Evolutionary conservation across 768 basidiomycete species (phyloP).

Genomic region (Naganishia randhawae): DNA sequence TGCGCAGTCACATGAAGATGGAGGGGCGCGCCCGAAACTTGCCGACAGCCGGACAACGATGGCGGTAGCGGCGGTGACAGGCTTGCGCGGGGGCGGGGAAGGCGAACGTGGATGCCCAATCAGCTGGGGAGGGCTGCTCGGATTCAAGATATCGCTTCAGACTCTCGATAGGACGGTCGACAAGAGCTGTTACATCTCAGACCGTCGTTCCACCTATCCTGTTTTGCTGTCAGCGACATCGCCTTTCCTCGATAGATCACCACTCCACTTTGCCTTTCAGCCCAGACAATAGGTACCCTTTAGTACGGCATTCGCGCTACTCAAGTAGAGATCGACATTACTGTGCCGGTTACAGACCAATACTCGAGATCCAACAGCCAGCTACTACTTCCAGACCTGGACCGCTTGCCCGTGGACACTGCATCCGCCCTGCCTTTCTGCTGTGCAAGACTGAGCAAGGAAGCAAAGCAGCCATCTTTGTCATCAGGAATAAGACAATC

Average conservation of each 20-base stretch:
- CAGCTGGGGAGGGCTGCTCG: neutral
- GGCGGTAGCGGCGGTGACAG: no score
- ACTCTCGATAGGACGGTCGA: neutral
- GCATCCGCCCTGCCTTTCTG: neutral
- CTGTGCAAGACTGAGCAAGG: neutral
- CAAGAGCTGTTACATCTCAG: neutral
- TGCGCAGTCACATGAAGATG: no score
- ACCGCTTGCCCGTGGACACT: neutral
- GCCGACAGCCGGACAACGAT: no score
- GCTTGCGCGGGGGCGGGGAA: neutral
- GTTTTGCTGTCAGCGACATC: neutral
- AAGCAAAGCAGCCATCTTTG: conserved; percentile 14
- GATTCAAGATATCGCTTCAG: conserved; percentile 16
- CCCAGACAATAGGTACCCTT: neutral
- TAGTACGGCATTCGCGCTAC: conserved; percentile 17
- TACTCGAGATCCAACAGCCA: neutral
- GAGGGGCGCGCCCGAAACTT: no score
- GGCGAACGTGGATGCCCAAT: conserved; percentile 15
- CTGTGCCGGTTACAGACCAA: conserved; percentile 2
- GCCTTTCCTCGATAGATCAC: neutral
- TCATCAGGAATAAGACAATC: conserved; percentile 2
- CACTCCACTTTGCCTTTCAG: conserved; percentile 1
- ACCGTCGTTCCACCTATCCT: neutral
- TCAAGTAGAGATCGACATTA: conserved; percentile 5
- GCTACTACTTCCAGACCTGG: neutral